Evolutionary conservation across 129 eudicot genomes (phyloP).

Genomic region (Artemisia annua): DNA sequence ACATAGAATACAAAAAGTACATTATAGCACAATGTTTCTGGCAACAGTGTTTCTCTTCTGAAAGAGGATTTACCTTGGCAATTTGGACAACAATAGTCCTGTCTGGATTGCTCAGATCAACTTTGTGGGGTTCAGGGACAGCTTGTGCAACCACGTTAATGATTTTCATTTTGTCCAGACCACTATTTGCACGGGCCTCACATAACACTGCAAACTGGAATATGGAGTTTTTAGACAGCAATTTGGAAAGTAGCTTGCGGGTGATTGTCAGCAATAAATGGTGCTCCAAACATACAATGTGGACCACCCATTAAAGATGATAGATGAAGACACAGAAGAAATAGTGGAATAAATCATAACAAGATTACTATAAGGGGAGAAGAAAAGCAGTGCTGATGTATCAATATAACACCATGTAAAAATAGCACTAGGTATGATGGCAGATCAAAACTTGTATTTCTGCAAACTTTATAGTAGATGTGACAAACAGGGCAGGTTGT

Average conservation of each 20-base stretch:
- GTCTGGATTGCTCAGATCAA: constrained; percentile 83
- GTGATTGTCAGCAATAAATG: background rate
- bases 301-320: too few species aligned
- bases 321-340: background rate
- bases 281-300: background rate
- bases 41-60: too few species aligned
- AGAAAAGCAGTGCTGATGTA: too few species aligned
- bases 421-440: too few species aligned
- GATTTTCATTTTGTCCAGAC: constrained; percentile 78
- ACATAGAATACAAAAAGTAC: background rate
- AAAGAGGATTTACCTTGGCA: constrained; percentile 64
- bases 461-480: too few species aligned
- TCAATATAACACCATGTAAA: too few species aligned
- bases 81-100: constrained; percentile 83
- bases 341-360: background rate
- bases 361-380: background rate
- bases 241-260: background rate
- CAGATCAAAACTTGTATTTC: too few species aligned
- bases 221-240: background rate
- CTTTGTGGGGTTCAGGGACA: constrained; percentile 87
- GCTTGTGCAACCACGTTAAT: constrained; percentile 83
- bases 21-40: too few species aligned
- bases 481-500: too few species aligned
- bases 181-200: constrained; percentile 97
- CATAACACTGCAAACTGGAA: constrained; percentile 76